Evolutionary conservation across 2,329 filamentous ascomycete genomes (phyloP).

Genomic region (Bipolaris victoriae): DNA sequence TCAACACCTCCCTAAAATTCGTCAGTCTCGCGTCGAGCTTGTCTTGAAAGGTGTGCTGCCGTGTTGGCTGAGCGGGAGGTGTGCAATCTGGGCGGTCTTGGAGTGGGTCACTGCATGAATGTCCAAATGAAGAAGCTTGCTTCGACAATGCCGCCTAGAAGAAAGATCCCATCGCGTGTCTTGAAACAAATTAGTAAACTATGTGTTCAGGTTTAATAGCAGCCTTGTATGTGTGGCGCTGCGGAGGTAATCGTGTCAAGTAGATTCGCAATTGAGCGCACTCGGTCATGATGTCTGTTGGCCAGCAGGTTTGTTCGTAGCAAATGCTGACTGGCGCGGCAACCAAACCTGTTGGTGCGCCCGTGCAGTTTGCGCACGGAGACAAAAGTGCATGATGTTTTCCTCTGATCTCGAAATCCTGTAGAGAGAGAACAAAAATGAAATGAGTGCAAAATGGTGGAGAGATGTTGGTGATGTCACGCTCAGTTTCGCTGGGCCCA

Average conservation of each 20-base stretch:
- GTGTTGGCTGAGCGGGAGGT: neutral
- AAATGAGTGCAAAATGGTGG: neutral
- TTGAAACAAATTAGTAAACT: neutral
- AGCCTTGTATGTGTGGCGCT: neutral
- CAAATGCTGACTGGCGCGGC: neutral
- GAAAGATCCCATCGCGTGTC: neutral
- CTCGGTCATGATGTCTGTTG: neutral
- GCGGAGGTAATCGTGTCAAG: neutral
- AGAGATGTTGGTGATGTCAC: neutral
- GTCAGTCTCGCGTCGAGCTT: slow-evolving; percentile 4
- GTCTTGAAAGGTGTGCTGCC: neutral
- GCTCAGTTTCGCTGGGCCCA: neutral
- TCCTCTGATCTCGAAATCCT: neutral
- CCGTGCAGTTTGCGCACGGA: neutral
- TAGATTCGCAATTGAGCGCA: neutral
- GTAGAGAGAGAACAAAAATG: neutral
- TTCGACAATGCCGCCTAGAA: neutral
- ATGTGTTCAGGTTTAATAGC: neutral
- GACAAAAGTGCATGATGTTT: neutral
- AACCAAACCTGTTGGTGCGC: neutral
- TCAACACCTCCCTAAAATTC: neutral
- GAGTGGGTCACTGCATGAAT: neutral
- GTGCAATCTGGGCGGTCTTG: neutral
- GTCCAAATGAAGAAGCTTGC: neutral
- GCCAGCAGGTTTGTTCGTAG: neutral